Evolutionary conservation across 108 stramenopile species (phyloP), one percentile per base, ranked within the genome.

Genomic region (Nitzschia inconspicua): DNA sequence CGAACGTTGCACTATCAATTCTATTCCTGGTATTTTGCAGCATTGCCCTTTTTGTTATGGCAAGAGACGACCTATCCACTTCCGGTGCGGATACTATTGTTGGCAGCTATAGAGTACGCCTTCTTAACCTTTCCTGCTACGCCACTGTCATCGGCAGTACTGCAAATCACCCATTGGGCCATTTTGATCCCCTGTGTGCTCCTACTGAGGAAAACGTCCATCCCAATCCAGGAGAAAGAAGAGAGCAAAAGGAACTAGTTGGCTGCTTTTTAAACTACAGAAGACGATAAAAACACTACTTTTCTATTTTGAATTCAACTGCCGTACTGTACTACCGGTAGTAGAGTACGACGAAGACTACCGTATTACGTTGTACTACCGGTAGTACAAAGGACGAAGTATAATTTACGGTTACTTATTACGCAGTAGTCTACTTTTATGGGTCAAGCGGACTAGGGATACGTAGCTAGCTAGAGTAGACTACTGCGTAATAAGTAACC

Each of bases 1-100:
- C 65, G 98, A 40, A 96, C 93, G 14, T 68, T 98, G 53, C 98
- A 98, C 64, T 97, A 97, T 67, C 98, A 98, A 71, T 98, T 98
- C 65, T 96, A 95, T 62, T 73, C 73, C n/a, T 98, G 96, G 98
- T 97, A 97, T 72, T 95, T 84, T 48, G 67, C 90, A 55, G 59
- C 89, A 11, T 44, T 98, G 28, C 95, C 96, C 2, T 70, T 89
- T 40, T 44, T 97, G 49, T 60, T 85, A 20, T 87, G 82, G 82
- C 58, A 72, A 25, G 57, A 73, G 44, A 65, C 69, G 9, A 34
- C 61, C 7, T 57, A 66, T 36, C 66, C 70, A 13, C n/a, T 73
- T n/a, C 27, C 56, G 31, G 9, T 67, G 23, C 65, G 57, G 11
- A 9, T 87, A 27, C 42, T 62, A 1, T 25, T 94, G 4, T 22